phyloP scores from a whole-genome alignment of 2,329 filamentous ascomycete species.

The Alternaria consortialis region DNA sequence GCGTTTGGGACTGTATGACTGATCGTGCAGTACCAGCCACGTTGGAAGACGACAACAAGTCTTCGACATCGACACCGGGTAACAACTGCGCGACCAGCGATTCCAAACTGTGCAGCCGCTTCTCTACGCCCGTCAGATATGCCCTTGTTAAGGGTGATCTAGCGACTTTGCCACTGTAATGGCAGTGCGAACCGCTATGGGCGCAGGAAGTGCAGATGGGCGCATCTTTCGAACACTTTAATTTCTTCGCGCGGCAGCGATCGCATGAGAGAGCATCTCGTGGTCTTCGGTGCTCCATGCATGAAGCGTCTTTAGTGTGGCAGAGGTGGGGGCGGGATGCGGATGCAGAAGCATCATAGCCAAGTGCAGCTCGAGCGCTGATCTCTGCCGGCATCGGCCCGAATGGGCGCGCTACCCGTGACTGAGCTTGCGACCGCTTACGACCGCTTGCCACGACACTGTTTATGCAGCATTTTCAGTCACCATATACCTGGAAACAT shows the following conservation, averaged over 20 bases:
- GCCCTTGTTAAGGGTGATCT: slow-evolving; percentile 38
- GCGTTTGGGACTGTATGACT: slow-evolving; percentile 11
- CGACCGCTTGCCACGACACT: neutral
- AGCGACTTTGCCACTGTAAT: slow-evolving; percentile 36
- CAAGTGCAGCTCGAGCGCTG: slow-evolving; percentile 6
- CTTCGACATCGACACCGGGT: slow-evolving; percentile 33
- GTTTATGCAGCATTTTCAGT: slow-evolving; percentile 1
- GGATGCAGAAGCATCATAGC: slow-evolving; percentile 12
- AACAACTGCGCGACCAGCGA: slow-evolving; percentile 29
- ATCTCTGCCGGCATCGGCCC: slow-evolving; percentile 16
- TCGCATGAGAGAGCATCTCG: slow-evolving; percentile 32
- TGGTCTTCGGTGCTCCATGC: slow-evolving; percentile 36
- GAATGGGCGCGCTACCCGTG: neutral
- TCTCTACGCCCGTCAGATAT: slow-evolving; percentile 36
- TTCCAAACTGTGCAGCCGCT: slow-evolving; percentile 30
- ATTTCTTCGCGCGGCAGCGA: slow-evolving; percentile 36
- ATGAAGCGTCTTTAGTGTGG: slow-evolving; percentile 22
- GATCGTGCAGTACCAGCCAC: slow-evolving; percentile 17
- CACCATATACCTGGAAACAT: neutral
- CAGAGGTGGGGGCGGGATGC: slow-evolving; percentile 15
- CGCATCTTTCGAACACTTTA: slow-evolving; percentile 40
- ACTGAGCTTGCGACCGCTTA: neutral
- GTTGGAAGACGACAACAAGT: slow-evolving; percentile 27
- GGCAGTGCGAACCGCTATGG: slow-evolving; percentile 28
- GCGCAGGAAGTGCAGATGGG: slow-evolving; percentile 33